These are phyloP conservation scores for Phaeosphaeria sp. DNA, from an alignment of 2,329 filamentous ascomycete species.

Conservation along the genomic window DNA sequence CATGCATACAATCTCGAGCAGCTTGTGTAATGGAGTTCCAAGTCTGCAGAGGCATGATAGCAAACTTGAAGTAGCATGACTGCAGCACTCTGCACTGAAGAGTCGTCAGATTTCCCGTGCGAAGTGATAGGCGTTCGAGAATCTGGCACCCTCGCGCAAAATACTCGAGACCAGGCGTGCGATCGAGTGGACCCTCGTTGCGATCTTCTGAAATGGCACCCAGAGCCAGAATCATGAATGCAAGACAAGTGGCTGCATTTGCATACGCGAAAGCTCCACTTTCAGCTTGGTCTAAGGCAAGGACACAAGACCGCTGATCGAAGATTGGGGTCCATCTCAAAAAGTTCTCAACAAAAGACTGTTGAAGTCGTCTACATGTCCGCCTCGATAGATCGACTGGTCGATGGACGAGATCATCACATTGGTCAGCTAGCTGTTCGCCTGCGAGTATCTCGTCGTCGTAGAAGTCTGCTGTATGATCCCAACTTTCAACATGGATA, in stretches of 20 bases:
- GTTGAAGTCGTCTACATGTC: slow-evolving; percentile 29
- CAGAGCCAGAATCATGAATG: slow-evolving; percentile 29
- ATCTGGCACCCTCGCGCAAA: slow-evolving; percentile 29
- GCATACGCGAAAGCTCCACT: slow-evolving; percentile 11
- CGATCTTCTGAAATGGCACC: slow-evolving; percentile 30
- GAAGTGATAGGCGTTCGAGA: slow-evolving; percentile 26
- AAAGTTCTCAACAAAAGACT: slow-evolving; percentile 36
- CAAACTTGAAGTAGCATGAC: slow-evolving; percentile 36
- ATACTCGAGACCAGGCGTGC: slow-evolving; percentile 31
- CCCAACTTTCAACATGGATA: slow-evolving; percentile 35
- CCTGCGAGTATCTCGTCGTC: slow-evolving; percentile 34
- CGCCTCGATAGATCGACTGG: slow-evolving; percentile 25
- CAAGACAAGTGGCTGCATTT: slow-evolving; percentile 27
- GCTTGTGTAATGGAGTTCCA: slow-evolving; percentile 36
- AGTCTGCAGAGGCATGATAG: slow-evolving; percentile 28
- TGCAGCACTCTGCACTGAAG: slow-evolving; percentile 35
- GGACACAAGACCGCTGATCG: slow-evolving; percentile 26
- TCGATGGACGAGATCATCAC: slow-evolving; percentile 20
- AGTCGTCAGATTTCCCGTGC: slow-evolving; percentile 24
- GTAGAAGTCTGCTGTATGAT: slow-evolving; percentile 36
- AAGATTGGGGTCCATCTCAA: slow-evolving; percentile 37
- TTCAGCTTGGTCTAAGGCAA: slow-evolving; percentile 23
- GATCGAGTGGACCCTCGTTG: slow-evolving; percentile 11
- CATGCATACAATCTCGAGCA: slow-evolving; percentile 34
- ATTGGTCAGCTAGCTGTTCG: slow-evolving; percentile 29